phyloP scores from a whole-genome alignment of 2,329 filamentous ascomycete genomes.

The Aspergillus calidoustus region DNA sequence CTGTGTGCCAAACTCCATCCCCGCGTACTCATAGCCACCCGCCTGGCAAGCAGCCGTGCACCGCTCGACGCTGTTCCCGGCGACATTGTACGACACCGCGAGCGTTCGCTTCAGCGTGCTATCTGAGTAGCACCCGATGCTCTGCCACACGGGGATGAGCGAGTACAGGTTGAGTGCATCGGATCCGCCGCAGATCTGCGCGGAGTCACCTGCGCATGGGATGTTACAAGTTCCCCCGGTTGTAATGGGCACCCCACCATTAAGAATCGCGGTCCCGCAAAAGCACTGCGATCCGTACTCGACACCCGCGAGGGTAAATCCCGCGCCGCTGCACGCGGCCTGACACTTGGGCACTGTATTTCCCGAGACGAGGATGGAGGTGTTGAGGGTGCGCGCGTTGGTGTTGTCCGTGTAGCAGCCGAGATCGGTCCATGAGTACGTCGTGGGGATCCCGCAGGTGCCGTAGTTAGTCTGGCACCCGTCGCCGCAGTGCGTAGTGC shows the following conservation, averaged over 20 bases:
- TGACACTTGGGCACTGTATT: conserved; percentile 19
- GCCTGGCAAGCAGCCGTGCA: conserved; percentile 35
- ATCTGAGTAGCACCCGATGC: conserved; percentile 30
- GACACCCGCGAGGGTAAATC: conserved; percentile 20
- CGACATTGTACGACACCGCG: conserved; percentile 22
- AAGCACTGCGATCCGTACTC: conserved; percentile 23
- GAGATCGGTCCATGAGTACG: conserved; percentile 13
- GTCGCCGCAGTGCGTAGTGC: conserved; percentile 23
- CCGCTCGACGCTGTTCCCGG: conserved; percentile 32
- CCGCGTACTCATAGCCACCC: conserved; percentile 35
- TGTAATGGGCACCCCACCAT: conserved; percentile 22
- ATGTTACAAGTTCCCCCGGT: conserved; percentile 49
- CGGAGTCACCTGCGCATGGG: conserved; percentile 49
- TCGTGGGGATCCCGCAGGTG: conserved; percentile 19
- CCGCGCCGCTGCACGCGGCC: conserved; percentile 9
- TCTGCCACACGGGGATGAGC: conserved; percentile 25
- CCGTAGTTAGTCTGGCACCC: conserved; percentile 28
- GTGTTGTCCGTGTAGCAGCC: conserved; percentile 24
- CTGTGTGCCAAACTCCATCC: conserved; percentile 37
- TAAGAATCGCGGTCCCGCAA: conserved; percentile 23
- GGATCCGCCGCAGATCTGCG: conserved; percentile 40
- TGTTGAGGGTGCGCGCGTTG: conserved; percentile 16
- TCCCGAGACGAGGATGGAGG: neutral
- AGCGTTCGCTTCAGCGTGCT: conserved; percentile 26
- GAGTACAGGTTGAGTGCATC: conserved; percentile 25